These are phyloP conservation scores for Exobasidium cylindrosporum DNA, from an alignment of 1,284 basidiomycete species.

Conservation along the genomic window DNA sequence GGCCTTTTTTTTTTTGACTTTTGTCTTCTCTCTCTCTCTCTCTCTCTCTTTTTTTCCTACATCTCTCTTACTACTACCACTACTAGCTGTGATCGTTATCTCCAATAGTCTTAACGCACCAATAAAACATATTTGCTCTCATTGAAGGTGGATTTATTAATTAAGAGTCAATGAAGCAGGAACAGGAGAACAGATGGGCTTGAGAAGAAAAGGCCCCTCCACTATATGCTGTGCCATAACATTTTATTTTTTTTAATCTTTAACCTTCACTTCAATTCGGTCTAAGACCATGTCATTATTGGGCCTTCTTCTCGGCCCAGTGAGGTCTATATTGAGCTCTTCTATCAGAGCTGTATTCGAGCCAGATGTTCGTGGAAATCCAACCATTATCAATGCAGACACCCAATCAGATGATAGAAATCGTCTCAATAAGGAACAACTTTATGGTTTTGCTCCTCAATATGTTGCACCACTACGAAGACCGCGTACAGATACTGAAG, in stretches of 20 bases:
- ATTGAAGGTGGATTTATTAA: too few relatives aligned
- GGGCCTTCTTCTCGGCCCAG: not conserved
- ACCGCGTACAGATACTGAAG: conserved; percentile 26
- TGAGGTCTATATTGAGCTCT: not conserved
- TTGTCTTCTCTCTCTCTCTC: not conserved
- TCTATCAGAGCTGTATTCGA: conserved; percentile 8
- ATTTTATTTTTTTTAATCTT: too few relatives aligned
- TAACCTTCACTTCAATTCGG: too few relatives aligned
- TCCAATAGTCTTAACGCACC: too few relatives aligned
- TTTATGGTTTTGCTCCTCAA: conserved; percentile 7
- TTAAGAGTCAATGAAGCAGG: too few relatives aligned
- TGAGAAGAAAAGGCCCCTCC: too few relatives aligned
- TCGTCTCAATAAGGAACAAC: not conserved
- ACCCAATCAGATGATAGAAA: conserved; percentile 4
- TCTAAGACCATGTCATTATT: not conserved
- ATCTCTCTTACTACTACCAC: too few relatives aligned
- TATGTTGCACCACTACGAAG: conserved; percentile 11
- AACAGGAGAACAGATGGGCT: too few relatives aligned
- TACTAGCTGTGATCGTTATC: too few relatives aligned
- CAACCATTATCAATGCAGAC: conserved; percentile 6
- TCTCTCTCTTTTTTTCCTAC: not conserved
- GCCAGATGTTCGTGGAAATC: conserved; percentile 6
- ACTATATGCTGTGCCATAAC: too few relatives aligned
- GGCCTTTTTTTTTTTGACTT: not conserved
- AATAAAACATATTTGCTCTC: too few relatives aligned